A percentile compares a stretch with the other conserved stretches of the same genome.
Conservation (phyloP, 2,329 filamentous ascomycete species). For the Fonsecaea pedrosoi region DNA sequence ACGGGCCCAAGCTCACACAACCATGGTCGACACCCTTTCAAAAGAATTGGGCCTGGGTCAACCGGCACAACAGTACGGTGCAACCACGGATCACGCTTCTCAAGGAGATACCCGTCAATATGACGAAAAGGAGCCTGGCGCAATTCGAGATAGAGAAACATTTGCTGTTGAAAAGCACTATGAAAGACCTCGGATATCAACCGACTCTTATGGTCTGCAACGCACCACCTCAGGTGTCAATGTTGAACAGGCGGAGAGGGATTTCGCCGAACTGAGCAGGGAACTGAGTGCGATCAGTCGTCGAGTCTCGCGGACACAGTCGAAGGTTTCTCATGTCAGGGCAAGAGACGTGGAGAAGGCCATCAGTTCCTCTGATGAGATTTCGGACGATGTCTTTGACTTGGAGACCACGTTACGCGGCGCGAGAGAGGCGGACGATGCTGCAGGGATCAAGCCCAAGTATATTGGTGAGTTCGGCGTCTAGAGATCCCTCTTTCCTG, state of each 20-base stretch:
- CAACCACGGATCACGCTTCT: conserved; percentile 19
- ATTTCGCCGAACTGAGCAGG: conserved; percentile 50
- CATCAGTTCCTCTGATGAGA: conserved; percentile 50
- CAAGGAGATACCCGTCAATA: conserved; percentile 6
- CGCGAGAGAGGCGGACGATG: conserved; percentile 71
- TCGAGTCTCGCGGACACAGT: conserved; percentile 46
- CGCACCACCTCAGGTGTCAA: conserved; percentile 50
- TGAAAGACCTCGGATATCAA: conserved; percentile 25
- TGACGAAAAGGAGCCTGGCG: conserved; percentile 9
- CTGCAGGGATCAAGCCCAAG: conserved; percentile 81
- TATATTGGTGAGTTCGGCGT: conserved; percentile 63
- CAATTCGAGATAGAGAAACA: conserved; percentile 5
- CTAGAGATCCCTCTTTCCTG: not conserved
- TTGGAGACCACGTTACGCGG: conserved; percentile 76
- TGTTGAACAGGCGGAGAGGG: conserved; percentile 55
- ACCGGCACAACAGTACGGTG: conserved; percentile 31
- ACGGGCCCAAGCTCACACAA: conserved; percentile 7
- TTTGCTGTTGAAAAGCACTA: conserved; percentile 22
- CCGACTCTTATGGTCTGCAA: conserved; percentile 45
- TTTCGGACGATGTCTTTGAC: conserved; percentile 70
- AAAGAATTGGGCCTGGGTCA: conserved; percentile 30
- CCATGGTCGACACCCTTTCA: conserved; percentile 26
- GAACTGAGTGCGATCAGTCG: conserved; percentile 49
- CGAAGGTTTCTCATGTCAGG: conserved; percentile 41
- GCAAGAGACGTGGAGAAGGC: conserved; percentile 66